These are phyloP conservation scores for Lactifluus piperatus DNA, from an alignment of 768 basidiomycete species.

Conservation along the genomic window DNA sequence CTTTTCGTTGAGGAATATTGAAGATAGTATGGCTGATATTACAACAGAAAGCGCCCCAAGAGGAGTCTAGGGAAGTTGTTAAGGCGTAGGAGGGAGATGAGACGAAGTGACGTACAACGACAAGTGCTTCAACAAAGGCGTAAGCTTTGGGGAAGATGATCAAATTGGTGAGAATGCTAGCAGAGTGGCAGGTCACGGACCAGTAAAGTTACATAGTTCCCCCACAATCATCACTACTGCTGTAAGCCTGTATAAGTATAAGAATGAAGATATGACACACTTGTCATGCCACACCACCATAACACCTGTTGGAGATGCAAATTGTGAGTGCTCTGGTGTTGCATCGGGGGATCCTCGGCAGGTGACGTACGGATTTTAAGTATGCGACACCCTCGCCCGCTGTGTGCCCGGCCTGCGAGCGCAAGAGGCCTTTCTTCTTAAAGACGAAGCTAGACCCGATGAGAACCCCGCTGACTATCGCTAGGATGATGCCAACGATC, in stretches of 20 bases:
- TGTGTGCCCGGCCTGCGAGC: conserved; percentile 70
- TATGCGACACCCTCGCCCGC: conserved; percentile 88
- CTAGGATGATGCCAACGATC: conserved; percentile 72
- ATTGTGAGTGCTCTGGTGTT: neutral
- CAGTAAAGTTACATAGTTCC: conserved; percentile 79
- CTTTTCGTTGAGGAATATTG: conserved; percentile 86
- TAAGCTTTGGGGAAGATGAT: conserved; percentile 42
- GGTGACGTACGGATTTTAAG: conserved; percentile 73
- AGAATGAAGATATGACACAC: conserved; percentile 34
- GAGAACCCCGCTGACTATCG: conserved; percentile 70
- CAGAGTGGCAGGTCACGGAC: conserved; percentile 37
- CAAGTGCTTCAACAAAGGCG: conserved; percentile 85
- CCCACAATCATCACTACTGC: conserved; percentile 82
- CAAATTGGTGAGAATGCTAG: conserved; percentile 21
- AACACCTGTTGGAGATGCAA: conserved; percentile 44
- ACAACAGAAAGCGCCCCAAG: conserved; percentile 96
- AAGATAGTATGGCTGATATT: conserved; percentile 86
- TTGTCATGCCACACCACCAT: conserved; percentile 95
- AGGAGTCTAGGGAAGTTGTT: conserved; percentile 52
- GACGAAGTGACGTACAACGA: conserved; percentile 54
- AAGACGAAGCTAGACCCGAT: conserved; percentile 94
- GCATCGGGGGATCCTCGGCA: neutral
- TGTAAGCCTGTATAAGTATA: neutral
- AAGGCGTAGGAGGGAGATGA: conserved; percentile 1
- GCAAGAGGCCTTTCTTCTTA: conserved; percentile 91